Base-by-base conservation (phyloP, 805 yeast genomes). In the Ogataea angusta region DNA sequence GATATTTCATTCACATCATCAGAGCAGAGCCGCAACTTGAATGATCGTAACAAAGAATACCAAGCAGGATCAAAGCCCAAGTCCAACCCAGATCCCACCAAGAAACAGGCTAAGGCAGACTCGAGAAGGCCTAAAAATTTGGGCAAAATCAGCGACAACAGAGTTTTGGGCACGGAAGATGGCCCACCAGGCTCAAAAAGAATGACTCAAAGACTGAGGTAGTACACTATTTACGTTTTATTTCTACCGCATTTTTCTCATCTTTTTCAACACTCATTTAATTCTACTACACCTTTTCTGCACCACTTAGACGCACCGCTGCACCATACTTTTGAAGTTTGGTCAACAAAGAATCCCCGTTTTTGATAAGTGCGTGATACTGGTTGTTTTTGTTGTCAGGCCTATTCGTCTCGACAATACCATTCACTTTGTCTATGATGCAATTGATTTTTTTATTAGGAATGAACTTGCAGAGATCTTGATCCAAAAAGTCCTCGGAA, bases 321-420 rank as follows among this genome's bases (percentile, higher is more conserved):
- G 98, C 96, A 34, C 96, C 95, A 55, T 91, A 93, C 64, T 90
- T 93, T 64, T 93, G 99, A 59, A 93, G 74, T 64, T 91, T 93
- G 13, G 99, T 91, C 61, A 93, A 77, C 55, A 93, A 72, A 2
- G 82, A 79, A 59, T 93, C 99, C 48, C 99, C 98, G 60, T 84
- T 95, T 64, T 87, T 89, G 56, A 93, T 81, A 56, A 93, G 74
- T 48, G 72, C 64, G 60, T 89, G 95, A 64, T 90, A 93, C 67
- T 91, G 98, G 42, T 87, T 85, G 60, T 93, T 91, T 67, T 93
- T 93, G 68, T 85, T 89, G 63, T 93, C 99, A 2, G 97, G 96
- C 52, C 98, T 76, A 65, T 89, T 93, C 13, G 99, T 93, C 62
- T 87, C 95, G 49, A 93, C 86, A 46, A 93, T 87, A 10, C 95